These are phyloP conservation scores for Thielaviopsis ethacetica DNA, from an alignment of 2,329 filamentous ascomycete species.

Conservation along the genomic window DNA sequence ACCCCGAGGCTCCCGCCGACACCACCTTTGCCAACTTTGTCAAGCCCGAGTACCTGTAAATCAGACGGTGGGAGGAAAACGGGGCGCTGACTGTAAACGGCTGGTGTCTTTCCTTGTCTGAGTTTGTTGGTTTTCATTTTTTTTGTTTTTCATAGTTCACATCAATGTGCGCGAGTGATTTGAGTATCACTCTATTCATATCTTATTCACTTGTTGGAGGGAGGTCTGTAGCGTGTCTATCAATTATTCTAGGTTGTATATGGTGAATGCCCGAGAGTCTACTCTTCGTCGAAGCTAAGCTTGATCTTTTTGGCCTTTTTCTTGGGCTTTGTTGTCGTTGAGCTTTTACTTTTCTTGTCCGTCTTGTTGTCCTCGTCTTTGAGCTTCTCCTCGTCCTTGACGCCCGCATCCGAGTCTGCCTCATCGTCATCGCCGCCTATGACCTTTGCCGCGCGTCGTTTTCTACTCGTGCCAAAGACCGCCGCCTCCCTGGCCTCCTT, in stretches of 20 bases:
- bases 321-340: no score
- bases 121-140: no score
- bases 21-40: constrained; percentile 96
- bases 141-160: no score
- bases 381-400: constrained; percentile 14
- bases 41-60: constrained; percentile 84
- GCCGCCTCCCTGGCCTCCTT: constrained; percentile 22
- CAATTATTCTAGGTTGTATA: no score
- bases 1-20: constrained; percentile 48
- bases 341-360: no score
- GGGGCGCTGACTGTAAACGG: no score
- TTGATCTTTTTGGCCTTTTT: constrained; percentile 50
- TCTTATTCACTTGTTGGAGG: no score
- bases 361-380: constrained; percentile 17
- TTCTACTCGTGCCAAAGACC: constrained; percentile 30
- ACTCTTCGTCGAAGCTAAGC: constrained; percentile 49
- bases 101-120: no score
- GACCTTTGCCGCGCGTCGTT: constrained; percentile 38
- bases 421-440: constrained; percentile 23
- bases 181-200: no score
- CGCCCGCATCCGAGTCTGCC: constrained; percentile 13
- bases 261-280: constrained; percentile 14
- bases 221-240: no score
- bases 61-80: neutral
- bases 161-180: no score